Base-by-base conservation (phyloP, 2,329 filamentous ascomycete genomes). In the Monilinia fructigena region DNA sequence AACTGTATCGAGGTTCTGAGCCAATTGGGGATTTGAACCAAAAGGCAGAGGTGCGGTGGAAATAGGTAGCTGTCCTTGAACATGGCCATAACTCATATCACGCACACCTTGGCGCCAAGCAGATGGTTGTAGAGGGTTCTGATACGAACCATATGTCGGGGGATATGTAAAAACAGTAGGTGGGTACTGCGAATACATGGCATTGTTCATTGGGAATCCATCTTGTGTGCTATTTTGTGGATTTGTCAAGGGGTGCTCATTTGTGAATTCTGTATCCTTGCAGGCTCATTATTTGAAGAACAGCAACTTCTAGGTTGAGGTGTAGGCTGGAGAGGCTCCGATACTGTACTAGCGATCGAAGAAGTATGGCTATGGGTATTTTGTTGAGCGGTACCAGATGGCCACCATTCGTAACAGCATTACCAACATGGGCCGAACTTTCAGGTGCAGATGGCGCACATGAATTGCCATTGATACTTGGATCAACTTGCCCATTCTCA, bases 81-180 rank as follows among this genome's bases (percentile, higher is more conserved):
- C 72, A 59, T 79, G 78, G n/a, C 77, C 70, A 75, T 78, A 76
- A 67, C 70, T 67, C 68, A 70, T 73, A 75, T 75, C 73, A 68
- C 78, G 77, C 75, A 83, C 79, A 31, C 81, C 75, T 67, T 84
- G 79, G 63, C 80, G 77, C 82, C 82, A 85, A 60, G 83, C 82
- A 18, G 81, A 78, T n/a, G 81, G 82, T 68, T 85, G 82, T 12
- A 86, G 77, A 5, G 83, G 83, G 60, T 85, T 82, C 69, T 83
- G 78, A 70, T 80, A 85, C 0, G 83, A 85, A 10, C 83, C 83
- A 72, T 83, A 84, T 28, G 83, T 79, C 3, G 83, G 78, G 5
- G 83, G 83, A 61, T 85, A 85, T 11, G 81, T 81, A 69, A 83
- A 85, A 20, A 84, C 76, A 20, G 79, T 81, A 2, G 79, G 72